Percentiles rank a stretch among this genome's conserved stretches.
Conservation (phyloP, 2,329 filamentous ascomycete species). For the Plectosphaerella sp. region DNA sequence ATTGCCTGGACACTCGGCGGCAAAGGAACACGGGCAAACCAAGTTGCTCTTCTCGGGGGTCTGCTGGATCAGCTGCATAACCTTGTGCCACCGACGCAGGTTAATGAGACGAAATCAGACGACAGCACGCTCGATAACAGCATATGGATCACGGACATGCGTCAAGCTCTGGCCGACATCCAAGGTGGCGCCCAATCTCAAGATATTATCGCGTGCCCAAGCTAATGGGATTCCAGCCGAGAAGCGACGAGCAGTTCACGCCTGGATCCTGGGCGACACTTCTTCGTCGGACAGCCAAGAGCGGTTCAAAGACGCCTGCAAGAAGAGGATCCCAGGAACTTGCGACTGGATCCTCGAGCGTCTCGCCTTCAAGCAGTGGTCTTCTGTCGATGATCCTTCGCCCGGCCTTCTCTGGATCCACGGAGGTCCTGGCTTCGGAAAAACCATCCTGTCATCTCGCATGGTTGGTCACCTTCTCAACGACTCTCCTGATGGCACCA, state of each 20-base stretch:
- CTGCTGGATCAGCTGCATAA: constrained; percentile 9
- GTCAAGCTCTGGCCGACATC: neutral
- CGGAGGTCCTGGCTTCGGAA: constrained; percentile 25
- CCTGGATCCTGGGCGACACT: constrained; percentile 8
- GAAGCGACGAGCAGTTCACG: constrained; percentile 6
- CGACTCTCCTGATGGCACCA: neutral
- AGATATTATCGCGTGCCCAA: neutral
- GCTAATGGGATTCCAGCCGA: neutral
- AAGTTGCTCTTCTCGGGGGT: constrained; percentile 4
- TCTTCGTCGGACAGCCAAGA: constrained; percentile 9
- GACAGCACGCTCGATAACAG: neutral
- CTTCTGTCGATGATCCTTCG: neutral
- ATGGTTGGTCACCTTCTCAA: constrained; percentile 15
- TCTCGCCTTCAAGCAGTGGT: constrained; percentile 12
- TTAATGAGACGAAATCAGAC: neutral
- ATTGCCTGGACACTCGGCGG: constrained; percentile 8
- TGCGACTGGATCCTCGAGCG: constrained; percentile 20
- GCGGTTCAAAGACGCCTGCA: constrained; percentile 13
- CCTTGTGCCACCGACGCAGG: constrained; percentile 1
- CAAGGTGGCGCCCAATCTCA: neutral
- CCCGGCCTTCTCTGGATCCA: constrained; percentile 23
- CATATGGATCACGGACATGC: neutral
- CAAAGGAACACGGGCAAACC: constrained; percentile 4
- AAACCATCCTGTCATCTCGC: constrained; percentile 24
- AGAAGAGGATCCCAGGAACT: constrained; percentile 14